These are phyloP conservation scores for Harrya chromipes DNA, from an alignment of 768 basidiomycete genomes.

Conservation along the genomic window DNA sequence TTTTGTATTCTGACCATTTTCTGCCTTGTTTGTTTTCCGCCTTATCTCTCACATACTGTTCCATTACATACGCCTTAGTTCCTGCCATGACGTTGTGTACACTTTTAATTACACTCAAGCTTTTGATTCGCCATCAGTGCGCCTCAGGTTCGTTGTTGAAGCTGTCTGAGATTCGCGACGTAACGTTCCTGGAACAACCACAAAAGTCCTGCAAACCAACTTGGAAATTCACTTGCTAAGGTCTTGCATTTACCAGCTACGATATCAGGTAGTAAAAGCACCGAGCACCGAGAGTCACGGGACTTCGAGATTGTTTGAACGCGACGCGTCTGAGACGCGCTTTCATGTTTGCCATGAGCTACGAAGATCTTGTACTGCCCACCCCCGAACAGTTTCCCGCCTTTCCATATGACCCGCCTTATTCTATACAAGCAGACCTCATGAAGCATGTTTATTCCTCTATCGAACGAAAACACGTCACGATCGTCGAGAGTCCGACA, in stretches of 20 bases:
- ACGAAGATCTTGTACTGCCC: slow-evolving; percentile 38
- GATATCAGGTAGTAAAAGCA: background rate
- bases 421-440: slow-evolving; percentile 78
- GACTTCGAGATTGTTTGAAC: slow-evolving; percentile 7
- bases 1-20: slow-evolving; percentile 23
- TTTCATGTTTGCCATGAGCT: slow-evolving; percentile 6
- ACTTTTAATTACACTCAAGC: slow-evolving; percentile 25
- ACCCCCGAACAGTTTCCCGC: slow-evolving; percentile 68
- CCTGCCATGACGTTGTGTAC: slow-evolving; percentile 19
- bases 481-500: slow-evolving; percentile 87
- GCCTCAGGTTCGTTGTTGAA: background rate
- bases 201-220: background rate
- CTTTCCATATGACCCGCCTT: slow-evolving; percentile 84
- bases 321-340: slow-evolving; percentile 9
- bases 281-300: background rate
- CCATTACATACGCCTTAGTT: slow-evolving; percentile 25
- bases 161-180: background rate
- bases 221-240: background rate
- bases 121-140: slow-evolving; percentile 9
- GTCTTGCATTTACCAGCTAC: too few species aligned
- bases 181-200: slow-evolving; percentile 9
- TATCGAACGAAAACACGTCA: slow-evolving; percentile 71
- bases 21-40: slow-evolving; percentile 15
- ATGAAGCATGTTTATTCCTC: slow-evolving; percentile 85
- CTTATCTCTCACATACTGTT: slow-evolving; percentile 19